A percentile compares a stretch with the other conserved stretches of the same genome.
Conservation (phyloP, 2,329 filamentous ascomycete species). For the Diaporthe ampelina region DNA sequence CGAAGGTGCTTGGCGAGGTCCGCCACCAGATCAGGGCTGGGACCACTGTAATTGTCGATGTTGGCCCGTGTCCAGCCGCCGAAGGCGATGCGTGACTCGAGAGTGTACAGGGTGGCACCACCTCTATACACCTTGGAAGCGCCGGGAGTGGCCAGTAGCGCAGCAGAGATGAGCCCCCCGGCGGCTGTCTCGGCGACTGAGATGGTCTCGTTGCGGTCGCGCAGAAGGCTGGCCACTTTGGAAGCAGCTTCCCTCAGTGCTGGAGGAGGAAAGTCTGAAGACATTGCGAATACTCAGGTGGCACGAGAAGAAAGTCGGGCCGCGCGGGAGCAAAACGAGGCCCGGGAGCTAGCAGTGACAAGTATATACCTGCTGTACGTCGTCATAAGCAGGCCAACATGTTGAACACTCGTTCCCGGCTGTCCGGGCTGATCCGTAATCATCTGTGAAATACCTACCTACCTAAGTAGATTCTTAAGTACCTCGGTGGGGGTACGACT, state of each 20-base stretch:
- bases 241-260: slow-evolving; percentile 46
- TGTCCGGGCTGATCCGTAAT: slow-evolving; percentile 5
- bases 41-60: slow-evolving; percentile 68
- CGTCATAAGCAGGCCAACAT: too few species aligned
- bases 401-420: too few species aligned
- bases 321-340: background rate
- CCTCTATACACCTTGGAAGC: slow-evolving; percentile 72
- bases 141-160: slow-evolving; percentile 70
- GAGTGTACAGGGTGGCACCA: slow-evolving; percentile 73
- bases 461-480: too few species aligned
- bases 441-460: too few species aligned
- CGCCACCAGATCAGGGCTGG: slow-evolving; percentile 69
- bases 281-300: background rate
- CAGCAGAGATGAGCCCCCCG: slow-evolving; percentile 72
- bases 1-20: slow-evolving; percentile 69
- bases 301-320: background rate
- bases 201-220: slow-evolving; percentile 68
- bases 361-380: background rate
- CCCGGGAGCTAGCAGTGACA: background rate
- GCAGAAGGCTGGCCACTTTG: slow-evolving; percentile 67
- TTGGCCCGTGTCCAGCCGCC: slow-evolving; percentile 71
- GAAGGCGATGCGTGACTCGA: slow-evolving; percentile 69
- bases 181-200: slow-evolving; percentile 75
- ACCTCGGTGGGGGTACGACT: too few species aligned
- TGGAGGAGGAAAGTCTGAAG: slow-evolving; percentile 37